Evolutionary conservation across 2,329 filamentous ascomycete species (phyloP).

Genomic region (Botrytis fragariae): DNA sequence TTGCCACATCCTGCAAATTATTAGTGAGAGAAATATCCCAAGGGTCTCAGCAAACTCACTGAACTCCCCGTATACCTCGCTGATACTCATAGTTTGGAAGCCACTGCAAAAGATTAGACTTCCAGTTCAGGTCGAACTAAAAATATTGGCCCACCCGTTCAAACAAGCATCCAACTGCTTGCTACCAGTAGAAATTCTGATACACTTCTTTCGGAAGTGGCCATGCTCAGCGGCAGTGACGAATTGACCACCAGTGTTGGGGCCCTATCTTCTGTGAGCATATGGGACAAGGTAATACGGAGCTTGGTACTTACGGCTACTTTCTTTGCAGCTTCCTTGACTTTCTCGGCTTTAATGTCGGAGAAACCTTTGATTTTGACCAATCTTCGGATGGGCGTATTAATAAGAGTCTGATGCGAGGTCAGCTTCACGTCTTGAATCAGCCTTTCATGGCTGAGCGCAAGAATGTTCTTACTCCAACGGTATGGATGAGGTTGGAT

Average conservation of each 20-base stretch:
- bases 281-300: not conserved
- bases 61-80: constrained; percentile 61
- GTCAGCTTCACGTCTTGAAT: not conserved
- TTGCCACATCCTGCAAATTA: constrained; percentile 55
- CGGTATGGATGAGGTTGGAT: constrained; percentile 59
- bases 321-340: constrained; percentile 61
- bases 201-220: constrained; percentile 60
- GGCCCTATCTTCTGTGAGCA: constrained; percentile 46
- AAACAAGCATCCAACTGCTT: constrained; percentile 65
- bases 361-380: constrained; percentile 69
- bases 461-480: constrained; percentile 49
- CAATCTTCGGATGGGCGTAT: constrained; percentile 57
- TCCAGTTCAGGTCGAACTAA: not conserved
- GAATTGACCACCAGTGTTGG: constrained; percentile 51
- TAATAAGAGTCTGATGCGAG: constrained; percentile 52
- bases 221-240: constrained; percentile 64
- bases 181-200: constrained; percentile 67
- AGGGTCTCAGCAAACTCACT: constrained; percentile 38
- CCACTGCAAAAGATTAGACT: constrained; percentile 45
- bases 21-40: not conserved
- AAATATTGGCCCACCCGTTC: constrained; percentile 48
- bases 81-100: constrained; percentile 69
- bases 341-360: constrained; percentile 68
- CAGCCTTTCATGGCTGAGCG: not conserved
- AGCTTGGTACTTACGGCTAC: constrained; percentile 32